Conservation (phyloP, 2,329 filamentous ascomycete species). For the Capronia coronata region DNA sequence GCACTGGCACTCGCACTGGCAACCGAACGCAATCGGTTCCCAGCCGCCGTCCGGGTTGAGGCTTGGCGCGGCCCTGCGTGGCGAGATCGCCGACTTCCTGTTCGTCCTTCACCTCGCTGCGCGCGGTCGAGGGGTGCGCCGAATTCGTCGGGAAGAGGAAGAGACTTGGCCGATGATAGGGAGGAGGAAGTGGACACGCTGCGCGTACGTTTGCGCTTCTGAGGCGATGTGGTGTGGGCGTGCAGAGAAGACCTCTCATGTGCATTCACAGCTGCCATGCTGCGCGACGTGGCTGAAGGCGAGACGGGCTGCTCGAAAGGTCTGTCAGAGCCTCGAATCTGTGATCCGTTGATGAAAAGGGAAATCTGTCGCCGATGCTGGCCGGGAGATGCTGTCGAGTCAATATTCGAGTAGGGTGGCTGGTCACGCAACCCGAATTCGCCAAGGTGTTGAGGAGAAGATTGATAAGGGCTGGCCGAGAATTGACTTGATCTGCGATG, state of each 20-base stretch:
- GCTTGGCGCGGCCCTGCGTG: conserved; percentile 23
- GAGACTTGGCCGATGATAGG: conserved; percentile 37
- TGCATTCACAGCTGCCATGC: neutral
- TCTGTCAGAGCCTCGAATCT: neutral
- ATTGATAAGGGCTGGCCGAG: conserved; percentile 18
- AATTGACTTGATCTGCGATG: conserved; percentile 20
- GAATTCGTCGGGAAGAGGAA: conserved; percentile 33
- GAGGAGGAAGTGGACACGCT: conserved; percentile 34
- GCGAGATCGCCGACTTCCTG: conserved; percentile 12
- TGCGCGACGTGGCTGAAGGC: conserved; percentile 6
- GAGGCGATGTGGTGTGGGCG: conserved; percentile 5
- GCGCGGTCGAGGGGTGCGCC: conserved; percentile 26
- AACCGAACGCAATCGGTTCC: conserved; percentile 23
- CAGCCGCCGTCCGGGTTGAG: conserved; percentile 17
- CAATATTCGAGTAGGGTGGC: conserved; percentile 1
- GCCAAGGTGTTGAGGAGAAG: conserved; percentile 11
- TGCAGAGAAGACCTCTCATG: conserved; percentile 2
- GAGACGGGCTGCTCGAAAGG: conserved; percentile 6
- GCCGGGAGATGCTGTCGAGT: conserved; percentile 5
- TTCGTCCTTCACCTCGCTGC: conserved; percentile 7
- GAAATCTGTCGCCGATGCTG: conserved; percentile 7
- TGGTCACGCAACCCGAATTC: conserved; percentile 10
- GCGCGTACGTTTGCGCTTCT: conserved; percentile 25
- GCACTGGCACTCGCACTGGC: conserved; percentile 17
- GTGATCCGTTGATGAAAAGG: conserved; percentile 13